Base-by-base conservation (phyloP, 306 rosid species). In the Fragaria ananassa region DNA sequence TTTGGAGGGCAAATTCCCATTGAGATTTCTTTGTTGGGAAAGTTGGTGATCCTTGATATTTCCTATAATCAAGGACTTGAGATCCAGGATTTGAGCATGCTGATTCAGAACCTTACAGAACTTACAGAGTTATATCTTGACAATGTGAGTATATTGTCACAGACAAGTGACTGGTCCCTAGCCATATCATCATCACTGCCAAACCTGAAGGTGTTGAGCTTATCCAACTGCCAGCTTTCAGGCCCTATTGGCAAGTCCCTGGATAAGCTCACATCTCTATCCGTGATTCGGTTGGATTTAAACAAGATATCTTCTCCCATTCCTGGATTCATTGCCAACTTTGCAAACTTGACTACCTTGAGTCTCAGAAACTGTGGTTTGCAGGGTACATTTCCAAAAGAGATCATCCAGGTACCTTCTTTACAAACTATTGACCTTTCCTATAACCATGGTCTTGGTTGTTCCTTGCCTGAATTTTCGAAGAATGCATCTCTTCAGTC, bases 161-260 rank as follows among this genome's bases (percentile, higher is more conserved):
- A 6, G 14, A 86, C 85, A 29, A 9, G 74, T 0, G 76, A 88
- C 25, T 90, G 97, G 97, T 53, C 85, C 21, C 37, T 50, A 39
- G 56, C 58, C 3, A 56, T 83, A 4, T 79, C 84, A 1, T 71
- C 72, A n/a, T 74, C 80, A 14, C 4, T 68, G 61, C 74, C 65
- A 56, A 73, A 80, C 18, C 77, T 83, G 29, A 64, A 41, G 35
- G 79, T 19, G 37, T 61, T 80, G 76, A 80, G 84, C 75, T 72
- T 83, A 79, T 15, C 39, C 4, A 4, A 8, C 0, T 80, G 79
- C 51, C 2, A 12, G 49, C 71, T 83, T 39, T 56, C 75, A 0
- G 81, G 81, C 53, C 81, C 76, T 3, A 10, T 53, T 10, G 75
- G 82, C 72, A 1, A 70, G n/a, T 80, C 86, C 1, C 76, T 83